Conservation (phyloP, 2,329 filamentous ascomycete species). For the Aspergillus hortae region DNA sequence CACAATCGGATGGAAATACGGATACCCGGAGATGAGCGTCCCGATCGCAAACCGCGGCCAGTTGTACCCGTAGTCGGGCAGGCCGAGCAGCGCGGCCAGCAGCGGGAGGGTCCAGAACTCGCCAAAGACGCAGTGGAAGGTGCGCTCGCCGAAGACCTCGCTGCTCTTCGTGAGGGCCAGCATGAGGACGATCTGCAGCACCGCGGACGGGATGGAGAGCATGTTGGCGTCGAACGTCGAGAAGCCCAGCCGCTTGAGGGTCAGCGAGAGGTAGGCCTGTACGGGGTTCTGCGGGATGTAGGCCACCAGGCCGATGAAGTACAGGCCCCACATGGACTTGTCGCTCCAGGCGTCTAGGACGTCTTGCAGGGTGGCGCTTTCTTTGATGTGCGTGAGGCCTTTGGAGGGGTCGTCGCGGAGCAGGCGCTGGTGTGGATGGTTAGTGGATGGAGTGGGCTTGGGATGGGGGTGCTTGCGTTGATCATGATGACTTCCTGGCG, state of each 20-base stretch:
- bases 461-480: constrained; percentile 14
- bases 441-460: neutral
- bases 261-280: constrained; percentile 53
- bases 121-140: constrained; percentile 50
- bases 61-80: constrained; percentile 41
- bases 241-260: constrained; percentile 37
- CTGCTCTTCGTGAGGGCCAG: constrained; percentile 45
- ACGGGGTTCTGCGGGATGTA: constrained; percentile 49
- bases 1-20: constrained; percentile 53
- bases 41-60: constrained; percentile 50
- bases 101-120: constrained; percentile 53
- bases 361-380: constrained; percentile 43
- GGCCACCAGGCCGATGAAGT: constrained; percentile 45
- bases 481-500: constrained; percentile 28
- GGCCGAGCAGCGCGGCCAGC: constrained; percentile 46
- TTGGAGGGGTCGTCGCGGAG: constrained; percentile 55
- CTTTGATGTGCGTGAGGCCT: constrained; percentile 45
- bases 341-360: constrained; percentile 46
- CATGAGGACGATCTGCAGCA: constrained; percentile 51
- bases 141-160: constrained; percentile 51
- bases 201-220: constrained; percentile 26
- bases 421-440: constrained; percentile 33
- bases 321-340: constrained; percentile 50
- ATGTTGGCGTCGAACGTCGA: constrained; percentile 30
- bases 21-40: constrained; percentile 51